These are phyloP conservation scores for Xylariaceae sp. DNA, from an alignment of 2,329 filamentous ascomycete genomes.

Conservation along the genomic window DNA sequence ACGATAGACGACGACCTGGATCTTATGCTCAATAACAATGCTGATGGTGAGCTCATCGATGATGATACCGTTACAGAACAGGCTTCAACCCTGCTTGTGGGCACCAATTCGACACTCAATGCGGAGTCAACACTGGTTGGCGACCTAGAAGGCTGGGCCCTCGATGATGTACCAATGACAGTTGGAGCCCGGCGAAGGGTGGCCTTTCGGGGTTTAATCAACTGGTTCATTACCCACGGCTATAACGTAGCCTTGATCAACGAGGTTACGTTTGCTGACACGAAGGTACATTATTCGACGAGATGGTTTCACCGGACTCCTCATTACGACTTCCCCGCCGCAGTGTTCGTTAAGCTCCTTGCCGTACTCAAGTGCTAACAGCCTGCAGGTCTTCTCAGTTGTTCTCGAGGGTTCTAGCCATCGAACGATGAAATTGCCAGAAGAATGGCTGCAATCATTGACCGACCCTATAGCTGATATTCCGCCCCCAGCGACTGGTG, in stretches of 20 bases:
- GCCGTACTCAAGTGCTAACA: not conserved
- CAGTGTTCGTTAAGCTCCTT: not conserved
- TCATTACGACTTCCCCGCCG: too few species aligned
- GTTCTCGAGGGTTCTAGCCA: not conserved
- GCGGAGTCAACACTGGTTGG: too few species aligned
- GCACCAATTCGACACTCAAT: too few species aligned
- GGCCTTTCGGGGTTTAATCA: not conserved
- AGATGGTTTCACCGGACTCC: too few species aligned
- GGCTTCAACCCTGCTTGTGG: too few species aligned
- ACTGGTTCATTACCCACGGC: not conserved
- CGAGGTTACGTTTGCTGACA: not conserved
- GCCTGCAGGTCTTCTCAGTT: not conserved
- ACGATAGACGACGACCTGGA: too few species aligned
- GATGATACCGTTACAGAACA: too few species aligned
- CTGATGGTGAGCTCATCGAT: too few species aligned
- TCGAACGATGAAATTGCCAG: not conserved
- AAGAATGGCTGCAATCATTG: not conserved
- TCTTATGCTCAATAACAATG: too few species aligned
- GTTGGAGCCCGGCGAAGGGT: not conserved
- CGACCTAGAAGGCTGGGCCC: too few species aligned
- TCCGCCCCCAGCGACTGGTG: not conserved
- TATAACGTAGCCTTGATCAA: conserved; percentile 2
- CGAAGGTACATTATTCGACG: not conserved
- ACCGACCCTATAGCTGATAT: not conserved
- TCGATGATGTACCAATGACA: not conserved